phyloP scores from a whole-genome alignment of 768 basidiomycete genomes.

The Neoboletus subvelutipes region DNA sequence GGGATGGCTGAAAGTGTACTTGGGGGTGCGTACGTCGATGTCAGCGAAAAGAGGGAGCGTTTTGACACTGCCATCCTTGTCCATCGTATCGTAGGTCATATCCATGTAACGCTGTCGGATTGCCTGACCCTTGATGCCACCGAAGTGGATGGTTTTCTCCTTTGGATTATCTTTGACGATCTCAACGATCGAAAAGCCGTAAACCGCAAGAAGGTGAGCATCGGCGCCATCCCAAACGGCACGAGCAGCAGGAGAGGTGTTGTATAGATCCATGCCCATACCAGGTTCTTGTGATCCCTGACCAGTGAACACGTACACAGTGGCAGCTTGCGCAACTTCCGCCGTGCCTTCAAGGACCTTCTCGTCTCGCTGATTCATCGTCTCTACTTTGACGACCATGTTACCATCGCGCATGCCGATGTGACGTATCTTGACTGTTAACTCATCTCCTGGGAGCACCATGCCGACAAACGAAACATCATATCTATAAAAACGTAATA shows the following conservation, averaged over 20 bases:
- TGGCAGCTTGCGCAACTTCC: constrained; percentile 88
- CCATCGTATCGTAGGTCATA: constrained; percentile 97
- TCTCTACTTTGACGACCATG: constrained; percentile 88
- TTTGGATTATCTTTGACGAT: constrained; percentile 99
- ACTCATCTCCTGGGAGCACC: constrained; percentile 88
- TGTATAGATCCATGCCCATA: constrained; percentile 99
- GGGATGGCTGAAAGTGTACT: constrained; percentile 98
- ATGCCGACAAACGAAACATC: constrained; percentile 96
- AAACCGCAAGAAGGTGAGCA: constrained; percentile 87
- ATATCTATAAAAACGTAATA: constrained; percentile 52
- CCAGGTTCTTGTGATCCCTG: constrained; percentile 98
- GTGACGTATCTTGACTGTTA: constrained; percentile 86
- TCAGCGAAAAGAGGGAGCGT: constrained; percentile 95
- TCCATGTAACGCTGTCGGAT: constrained; percentile 99
- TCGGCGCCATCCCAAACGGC: constrained; percentile 98
- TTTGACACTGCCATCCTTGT: constrained; percentile 94
- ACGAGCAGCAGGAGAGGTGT: constrained; percentile 86
- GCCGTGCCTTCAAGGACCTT: constrained; percentile 92
- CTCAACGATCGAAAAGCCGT: constrained; percentile 98
- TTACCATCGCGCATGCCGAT: constrained; percentile 91
- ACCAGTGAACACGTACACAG: constrained; percentile 97
- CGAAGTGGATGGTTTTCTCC: constrained; percentile 97
- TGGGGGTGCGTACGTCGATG: constrained; percentile 90
- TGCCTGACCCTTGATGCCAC: constrained; percentile 97
- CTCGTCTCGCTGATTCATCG: constrained; percentile 79